Evolutionary conservation across 106 monocot species (phyloP).

Genomic region (Dendrobium catenatum): DNA sequence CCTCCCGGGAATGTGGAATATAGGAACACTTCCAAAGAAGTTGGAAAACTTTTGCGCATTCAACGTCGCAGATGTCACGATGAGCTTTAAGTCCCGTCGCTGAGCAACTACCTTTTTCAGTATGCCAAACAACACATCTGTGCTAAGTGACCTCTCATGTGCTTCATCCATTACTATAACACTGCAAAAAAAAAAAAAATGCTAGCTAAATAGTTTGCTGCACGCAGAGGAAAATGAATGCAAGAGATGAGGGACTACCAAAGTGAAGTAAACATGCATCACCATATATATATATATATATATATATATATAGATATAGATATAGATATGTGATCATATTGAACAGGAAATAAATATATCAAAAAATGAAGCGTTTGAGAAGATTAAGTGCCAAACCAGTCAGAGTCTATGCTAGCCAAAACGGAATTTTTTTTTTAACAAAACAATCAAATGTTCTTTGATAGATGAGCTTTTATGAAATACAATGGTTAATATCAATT

Average conservation of each 20-base stretch:
- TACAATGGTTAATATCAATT: no score
- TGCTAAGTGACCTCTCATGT: conserved; percentile 89
- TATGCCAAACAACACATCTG: conserved; percentile 93
- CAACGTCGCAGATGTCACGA: conserved; percentile 95
- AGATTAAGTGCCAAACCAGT: no score
- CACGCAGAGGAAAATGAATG: not conserved
- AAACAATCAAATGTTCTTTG: no score
- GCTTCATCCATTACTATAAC: conserved; percentile 97
- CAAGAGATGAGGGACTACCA: not conserved
- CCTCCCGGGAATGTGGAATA: conserved; percentile 88
- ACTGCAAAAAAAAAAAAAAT: conserved; percentile 30
- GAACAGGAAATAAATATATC: no score
- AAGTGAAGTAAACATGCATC: not conserved
- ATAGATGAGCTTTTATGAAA: no score
- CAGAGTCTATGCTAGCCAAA: no score
- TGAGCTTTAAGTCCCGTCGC: conserved; percentile 91
- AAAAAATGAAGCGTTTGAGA: no score
- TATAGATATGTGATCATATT: no score
- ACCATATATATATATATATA: not conserved
- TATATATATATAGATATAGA: no score
- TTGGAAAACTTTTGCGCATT: conserved; percentile 94
- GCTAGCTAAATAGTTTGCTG: not conserved
- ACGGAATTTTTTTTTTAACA: no score
- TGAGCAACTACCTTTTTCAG: conserved; percentile 92
- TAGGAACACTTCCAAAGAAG: conserved; percentile 90